Percentiles rank a stretch among this genome's conserved stretches.
phyloP scores from a whole-genome alignment of 1,284 basidiomycete genomes.

The Leccinum subfulvum region DNA sequence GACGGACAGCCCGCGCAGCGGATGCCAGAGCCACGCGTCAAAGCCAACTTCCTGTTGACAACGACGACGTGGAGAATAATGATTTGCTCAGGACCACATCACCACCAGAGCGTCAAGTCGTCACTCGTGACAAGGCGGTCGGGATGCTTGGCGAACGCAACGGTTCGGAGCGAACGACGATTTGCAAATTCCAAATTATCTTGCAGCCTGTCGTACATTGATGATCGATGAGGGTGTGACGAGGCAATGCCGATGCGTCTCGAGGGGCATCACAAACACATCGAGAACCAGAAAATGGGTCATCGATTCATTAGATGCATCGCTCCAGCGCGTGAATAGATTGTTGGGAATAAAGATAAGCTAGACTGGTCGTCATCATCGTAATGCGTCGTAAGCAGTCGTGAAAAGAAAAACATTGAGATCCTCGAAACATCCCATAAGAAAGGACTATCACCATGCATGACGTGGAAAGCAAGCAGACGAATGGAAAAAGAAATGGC shows the following conservation, averaged over 20 bases:
- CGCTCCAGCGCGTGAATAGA: conserved; percentile 8
- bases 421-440: not conserved
- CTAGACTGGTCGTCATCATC: conserved; percentile 17
- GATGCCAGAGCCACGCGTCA: not conserved
- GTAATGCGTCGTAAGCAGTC: conserved; percentile 20
- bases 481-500: not conserved
- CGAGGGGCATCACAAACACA: not conserved
- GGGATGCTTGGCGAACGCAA: not conserved
- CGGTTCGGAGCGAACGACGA: not conserved
- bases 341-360: conserved; percentile 24
- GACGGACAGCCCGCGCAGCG: not conserved
- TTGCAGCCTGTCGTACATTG: not conserved
- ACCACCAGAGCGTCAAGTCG: not conserved
- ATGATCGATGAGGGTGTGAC: not conserved
- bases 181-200: not conserved
- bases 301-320: conserved; percentile 6
- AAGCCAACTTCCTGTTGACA: not conserved
- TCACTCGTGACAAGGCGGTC: not conserved
- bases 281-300: not conserved
- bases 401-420: conserved; percentile 4
- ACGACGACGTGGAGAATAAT: not conserved
- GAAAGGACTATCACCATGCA: not conserved
- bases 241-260: not conserved
- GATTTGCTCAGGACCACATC: not conserved
- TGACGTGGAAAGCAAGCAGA: not conserved